These are phyloP conservation scores for Sugiyamaella neomexicana DNA, from an alignment of 1,139 yeast genomes.

Conservation along the genomic window DNA sequence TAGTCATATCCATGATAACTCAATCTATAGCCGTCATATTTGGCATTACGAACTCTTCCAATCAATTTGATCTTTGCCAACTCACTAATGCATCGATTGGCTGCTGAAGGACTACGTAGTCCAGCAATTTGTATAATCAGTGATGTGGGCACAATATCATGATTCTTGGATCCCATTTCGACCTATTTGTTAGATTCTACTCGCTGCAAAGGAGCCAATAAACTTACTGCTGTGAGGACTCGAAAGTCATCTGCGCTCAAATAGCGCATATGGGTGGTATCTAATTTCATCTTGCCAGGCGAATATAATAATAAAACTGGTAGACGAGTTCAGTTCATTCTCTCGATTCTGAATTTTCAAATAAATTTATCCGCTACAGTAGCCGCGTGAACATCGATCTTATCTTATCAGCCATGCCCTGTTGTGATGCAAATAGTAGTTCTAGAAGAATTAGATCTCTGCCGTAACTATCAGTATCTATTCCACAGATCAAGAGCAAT, in stretches of 20 bases:
- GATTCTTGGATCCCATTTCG: slow-evolving; percentile 88
- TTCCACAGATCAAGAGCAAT: no score
- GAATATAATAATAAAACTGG: not conserved
- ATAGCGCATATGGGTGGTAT: slow-evolving; percentile 90
- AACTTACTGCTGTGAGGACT: slow-evolving; percentile 72
- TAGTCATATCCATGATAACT: slow-evolving; percentile 91
- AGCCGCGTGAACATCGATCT: slow-evolving; percentile 5
- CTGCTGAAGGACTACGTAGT: slow-evolving; percentile 70
- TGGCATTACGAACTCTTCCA: slow-evolving; percentile 71
- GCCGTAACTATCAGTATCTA: no score
- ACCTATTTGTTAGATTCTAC: slow-evolving; percentile 25
- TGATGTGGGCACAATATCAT: slow-evolving; percentile 89
- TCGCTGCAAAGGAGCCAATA: not conserved
- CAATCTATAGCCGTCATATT: slow-evolving; percentile 85
- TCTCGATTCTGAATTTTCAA: not conserved
- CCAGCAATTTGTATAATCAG: slow-evolving; percentile 81
- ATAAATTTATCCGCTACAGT: slow-evolving; percentile 5
- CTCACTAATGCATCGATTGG: slow-evolving; percentile 76
- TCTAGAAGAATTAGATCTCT: no score
- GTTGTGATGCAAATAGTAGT: no score
- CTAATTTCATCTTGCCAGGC: slow-evolving; percentile 68
- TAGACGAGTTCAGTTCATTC: not conserved
- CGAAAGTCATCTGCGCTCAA: slow-evolving; percentile 86
- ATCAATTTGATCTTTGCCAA: slow-evolving; percentile 83
- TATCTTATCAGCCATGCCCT: not conserved